phyloP scores from a whole-genome alignment of 441 rosid species.

The Erysimum cheiri region DNA sequence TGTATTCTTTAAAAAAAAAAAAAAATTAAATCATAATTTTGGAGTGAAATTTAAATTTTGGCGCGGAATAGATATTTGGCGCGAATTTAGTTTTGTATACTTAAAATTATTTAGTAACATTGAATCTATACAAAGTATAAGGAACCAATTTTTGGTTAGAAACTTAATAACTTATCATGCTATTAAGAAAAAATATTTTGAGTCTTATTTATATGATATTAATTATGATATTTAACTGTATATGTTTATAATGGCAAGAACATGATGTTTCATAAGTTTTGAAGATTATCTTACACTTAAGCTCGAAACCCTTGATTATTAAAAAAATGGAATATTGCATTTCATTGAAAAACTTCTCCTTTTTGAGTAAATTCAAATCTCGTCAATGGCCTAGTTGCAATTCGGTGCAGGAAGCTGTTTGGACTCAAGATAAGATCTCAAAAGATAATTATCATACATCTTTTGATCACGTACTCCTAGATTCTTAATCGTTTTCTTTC shows the following conservation, averaged over 20 bases:
- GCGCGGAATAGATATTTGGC: background rate
- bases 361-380: background rate
- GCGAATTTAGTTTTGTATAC: background rate
- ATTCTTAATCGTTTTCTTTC: background rate
- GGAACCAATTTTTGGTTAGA: background rate
- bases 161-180: background rate
- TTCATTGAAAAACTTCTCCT: background rate
- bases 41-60: background rate
- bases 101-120: background rate
- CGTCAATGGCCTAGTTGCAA: background rate
- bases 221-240: background rate
- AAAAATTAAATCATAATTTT: background rate
- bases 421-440: background rate
- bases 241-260: background rate
- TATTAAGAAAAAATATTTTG: background rate
- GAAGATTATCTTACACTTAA: background rate
- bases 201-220: background rate
- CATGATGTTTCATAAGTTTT: background rate
- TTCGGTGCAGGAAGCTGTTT: background rate
- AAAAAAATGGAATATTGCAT: background rate
- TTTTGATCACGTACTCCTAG: background rate
- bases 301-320: background rate
- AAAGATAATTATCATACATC: background rate
- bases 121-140: background rate
- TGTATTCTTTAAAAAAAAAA: too few species aligned